Percentiles rank a stretch among this genome's conserved stretches.
Conservation (phyloP, 31 red algal species). For the Endocladia muricata region DNA sequence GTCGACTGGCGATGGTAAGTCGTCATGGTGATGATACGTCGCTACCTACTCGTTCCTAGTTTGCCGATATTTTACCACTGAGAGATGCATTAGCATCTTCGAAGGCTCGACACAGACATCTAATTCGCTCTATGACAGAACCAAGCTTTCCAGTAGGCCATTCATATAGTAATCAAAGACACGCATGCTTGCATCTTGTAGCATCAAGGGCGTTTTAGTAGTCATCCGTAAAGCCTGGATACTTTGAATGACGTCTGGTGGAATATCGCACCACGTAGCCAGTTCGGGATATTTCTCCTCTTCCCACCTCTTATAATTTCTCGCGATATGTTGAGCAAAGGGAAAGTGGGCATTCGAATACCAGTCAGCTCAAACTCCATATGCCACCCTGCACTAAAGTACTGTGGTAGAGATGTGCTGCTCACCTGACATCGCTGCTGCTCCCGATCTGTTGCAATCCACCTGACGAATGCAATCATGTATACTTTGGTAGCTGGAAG, state of each 20-base stretch:
- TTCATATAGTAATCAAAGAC: slow-evolving; percentile 3
- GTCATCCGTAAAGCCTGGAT: background rate
- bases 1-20: slow-evolving; percentile 16
- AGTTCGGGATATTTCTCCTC: background rate
- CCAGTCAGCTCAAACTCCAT: slow-evolving; percentile 1
- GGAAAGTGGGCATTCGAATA: background rate
- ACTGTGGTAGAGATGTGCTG: slow-evolving; percentile 15
- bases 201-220: background rate
- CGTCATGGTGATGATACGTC: background rate
- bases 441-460: background rate
- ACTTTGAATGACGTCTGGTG: background rate
- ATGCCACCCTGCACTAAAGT: background rate
- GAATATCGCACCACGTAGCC: background rate
- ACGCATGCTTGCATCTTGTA: background rate
- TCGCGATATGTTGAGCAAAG: background rate
- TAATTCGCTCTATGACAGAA: background rate
- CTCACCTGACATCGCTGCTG: background rate
- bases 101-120: background rate
- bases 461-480: slow-evolving; percentile 2
- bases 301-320: background rate
- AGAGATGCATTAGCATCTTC: slow-evolving; percentile 10
- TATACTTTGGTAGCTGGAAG: slow-evolving; percentile 11
- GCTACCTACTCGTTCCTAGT: slow-evolving; percentile 25
- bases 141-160: slow-evolving; percentile 22
- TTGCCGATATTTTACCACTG: slow-evolving; percentile 14